Evolutionary conservation across 2,329 filamentous ascomycete genomes (phyloP).

Genomic region (Fusarium tanahbumbuense): DNA sequence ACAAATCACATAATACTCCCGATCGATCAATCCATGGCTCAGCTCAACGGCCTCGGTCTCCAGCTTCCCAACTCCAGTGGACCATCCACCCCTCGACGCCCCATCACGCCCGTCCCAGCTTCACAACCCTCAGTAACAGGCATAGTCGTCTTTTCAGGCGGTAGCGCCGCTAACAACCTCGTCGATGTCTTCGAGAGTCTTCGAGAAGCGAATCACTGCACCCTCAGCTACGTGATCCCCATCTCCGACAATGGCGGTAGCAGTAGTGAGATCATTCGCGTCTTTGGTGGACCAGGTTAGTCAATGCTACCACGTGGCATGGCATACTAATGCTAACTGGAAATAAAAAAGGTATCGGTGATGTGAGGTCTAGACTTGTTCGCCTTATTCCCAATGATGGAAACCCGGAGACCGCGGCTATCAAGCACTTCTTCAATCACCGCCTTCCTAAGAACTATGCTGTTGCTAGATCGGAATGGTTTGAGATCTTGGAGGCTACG

Average conservation of each 20-base stretch:
- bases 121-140: conserved; percentile 31
- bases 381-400: conserved; percentile 81
- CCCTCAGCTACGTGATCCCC: conserved; percentile 87
- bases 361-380: conserved; percentile 74
- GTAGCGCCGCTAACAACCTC: conserved; percentile 92
- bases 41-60: conserved; percentile 39
- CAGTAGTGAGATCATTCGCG: conserved; percentile 91
- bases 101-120: conserved; percentile 36
- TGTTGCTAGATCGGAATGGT: conserved; percentile 82
- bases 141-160: conserved; percentile 90
- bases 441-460: conserved; percentile 71
- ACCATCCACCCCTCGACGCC: conserved; percentile 32
- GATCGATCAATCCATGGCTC: conserved; percentile 37
- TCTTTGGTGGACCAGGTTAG: conserved; percentile 90
- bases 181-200: conserved; percentile 87
- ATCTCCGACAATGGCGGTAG: conserved; percentile 97
- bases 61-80: conserved; percentile 41
- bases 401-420: conserved; percentile 75
- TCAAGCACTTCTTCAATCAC: conserved; percentile 89
- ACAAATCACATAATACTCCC: conserved; percentile 25
- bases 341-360: conserved; percentile 67
- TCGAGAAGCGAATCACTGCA: conserved; percentile 71
- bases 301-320: conserved; percentile 18
- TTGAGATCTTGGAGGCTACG: conserved; percentile 86
- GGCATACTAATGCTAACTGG: neutral